Evolutionary conservation across 306 rosid genomes (phyloP), one percentile per base, ranked within the genome.

Genomic region (Quercus berberidifolia): DNA sequence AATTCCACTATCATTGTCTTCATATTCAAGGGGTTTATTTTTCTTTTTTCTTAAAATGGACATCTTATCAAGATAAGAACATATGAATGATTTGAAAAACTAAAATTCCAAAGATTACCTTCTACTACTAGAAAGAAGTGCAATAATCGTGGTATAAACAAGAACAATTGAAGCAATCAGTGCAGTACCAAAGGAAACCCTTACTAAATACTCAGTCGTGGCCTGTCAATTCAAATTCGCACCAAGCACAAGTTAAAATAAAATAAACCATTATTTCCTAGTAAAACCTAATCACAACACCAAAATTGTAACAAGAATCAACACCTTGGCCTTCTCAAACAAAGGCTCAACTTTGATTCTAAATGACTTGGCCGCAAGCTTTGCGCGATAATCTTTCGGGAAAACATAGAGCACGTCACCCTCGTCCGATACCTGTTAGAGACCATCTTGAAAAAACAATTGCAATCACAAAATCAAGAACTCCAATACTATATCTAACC

Each of bases 181-280:
- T 26, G 98, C 97, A 25, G 98, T 95, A 59, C 99, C 99, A 87
- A 95, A 95, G 15, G 99, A 90, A 81, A 95, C 98, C 87, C 99
- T 88, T 18, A 92, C 91, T 80, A 95, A 69, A 86, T 95, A 95
- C 88, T 90, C 98, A 6, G 87, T 86, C 6, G 90, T 85, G 1
- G 91, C 93, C 99, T 95, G 88, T 69, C 76, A 91, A 82, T 81
- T 49, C 46, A 76, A 55, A 5, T 79, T 19, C 77, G 68, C 51
- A 64, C n/a, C 73, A 74, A 55, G 43, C 52, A 75, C 55, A 67
- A 52, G 19, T 55, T 59, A 76, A 57, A 70, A 49, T 59, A 49
- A 80, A 20, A 76, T 23, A 49, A 69, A 54, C 80, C 74, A 82
- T n/a, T 64, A 55, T 28, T 52, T 67, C 71, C 25, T 67, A 23